These are phyloP conservation scores for Colletotrichum sp. DNA, from an alignment of 2,329 filamentous ascomycete genomes.

Conservation along the genomic window DNA sequence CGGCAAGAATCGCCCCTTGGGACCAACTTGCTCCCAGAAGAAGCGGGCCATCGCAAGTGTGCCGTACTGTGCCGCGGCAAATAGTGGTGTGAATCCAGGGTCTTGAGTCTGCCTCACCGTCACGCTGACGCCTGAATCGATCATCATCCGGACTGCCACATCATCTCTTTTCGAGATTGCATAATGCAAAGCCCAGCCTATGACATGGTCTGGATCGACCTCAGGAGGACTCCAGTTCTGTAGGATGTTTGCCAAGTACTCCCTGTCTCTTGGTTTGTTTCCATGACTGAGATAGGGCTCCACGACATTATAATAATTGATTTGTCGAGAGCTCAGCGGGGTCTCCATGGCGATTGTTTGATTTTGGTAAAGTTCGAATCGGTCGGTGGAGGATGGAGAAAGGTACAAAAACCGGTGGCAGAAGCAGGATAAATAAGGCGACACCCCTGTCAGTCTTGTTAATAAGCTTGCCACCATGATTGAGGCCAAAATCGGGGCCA, in stretches of 20 bases:
- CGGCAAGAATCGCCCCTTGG: neutral
- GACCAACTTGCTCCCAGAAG: slow-evolving; percentile 23
- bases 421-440: neutral
- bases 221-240: neutral
- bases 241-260: neutral
- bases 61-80: neutral
- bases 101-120: neutral
- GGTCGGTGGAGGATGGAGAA: neutral
- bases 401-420: neutral
- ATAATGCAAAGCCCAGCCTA: neutral
- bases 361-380: neutral
- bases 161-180: neutral
- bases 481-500: neutral
- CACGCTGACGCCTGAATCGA: neutral
- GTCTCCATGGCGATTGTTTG: neutral
- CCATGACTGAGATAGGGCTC: neutral
- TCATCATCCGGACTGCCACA: neutral
- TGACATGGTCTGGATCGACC: neutral
- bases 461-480: neutral
- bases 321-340: neutral
- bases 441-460: neutral
- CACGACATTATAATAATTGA: neutral
- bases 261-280: neutral
- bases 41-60: slow-evolving; percentile 24
- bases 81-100: neutral